Conservation (phyloP, 2,329 filamentous ascomycete species). For the Teratosphaeria destructans region DNA sequence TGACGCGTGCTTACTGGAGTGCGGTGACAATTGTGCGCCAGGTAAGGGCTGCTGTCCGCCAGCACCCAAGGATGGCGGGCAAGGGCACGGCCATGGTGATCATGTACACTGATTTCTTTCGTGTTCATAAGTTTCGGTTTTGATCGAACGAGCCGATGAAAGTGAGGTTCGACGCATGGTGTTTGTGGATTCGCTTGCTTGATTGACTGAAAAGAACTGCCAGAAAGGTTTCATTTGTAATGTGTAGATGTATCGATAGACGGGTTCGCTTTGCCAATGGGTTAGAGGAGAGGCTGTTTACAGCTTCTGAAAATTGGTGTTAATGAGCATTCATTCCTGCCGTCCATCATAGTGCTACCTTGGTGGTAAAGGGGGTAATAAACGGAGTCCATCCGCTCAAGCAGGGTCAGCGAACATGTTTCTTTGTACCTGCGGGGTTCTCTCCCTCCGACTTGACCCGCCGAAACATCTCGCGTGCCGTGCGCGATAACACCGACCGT, state of each 20-base stretch:
- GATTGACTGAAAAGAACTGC: not conserved
- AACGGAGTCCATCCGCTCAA: no score
- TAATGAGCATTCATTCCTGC: not conserved
- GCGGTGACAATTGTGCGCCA: slow-evolving; percentile 33
- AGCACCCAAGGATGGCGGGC: slow-evolving; percentile 8
- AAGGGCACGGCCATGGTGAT: slow-evolving; percentile 28
- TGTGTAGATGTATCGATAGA: not conserved
- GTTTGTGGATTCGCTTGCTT: not conserved
- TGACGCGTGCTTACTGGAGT: slow-evolving; percentile 33
- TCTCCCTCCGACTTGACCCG: not conserved
- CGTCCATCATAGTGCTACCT: not conserved
- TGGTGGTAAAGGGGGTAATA: not conserved
- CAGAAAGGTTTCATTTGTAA: not conserved
- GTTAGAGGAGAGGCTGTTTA: no score
- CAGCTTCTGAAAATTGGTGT: no score
- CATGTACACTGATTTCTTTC: not conserved
- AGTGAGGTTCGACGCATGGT: not conserved
- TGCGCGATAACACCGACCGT: not conserved
- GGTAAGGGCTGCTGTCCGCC: slow-evolving; percentile 33
- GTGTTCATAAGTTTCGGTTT: not conserved
- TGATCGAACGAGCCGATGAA: not conserved
- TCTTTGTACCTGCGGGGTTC: not conserved
- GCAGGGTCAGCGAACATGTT: no score
- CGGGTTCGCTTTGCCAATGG: no score
- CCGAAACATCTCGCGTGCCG: not conserved